phyloP scores from a whole-genome alignment of 225 moss, liverwort and hornwort species.

The Neckera pumila region DNA sequence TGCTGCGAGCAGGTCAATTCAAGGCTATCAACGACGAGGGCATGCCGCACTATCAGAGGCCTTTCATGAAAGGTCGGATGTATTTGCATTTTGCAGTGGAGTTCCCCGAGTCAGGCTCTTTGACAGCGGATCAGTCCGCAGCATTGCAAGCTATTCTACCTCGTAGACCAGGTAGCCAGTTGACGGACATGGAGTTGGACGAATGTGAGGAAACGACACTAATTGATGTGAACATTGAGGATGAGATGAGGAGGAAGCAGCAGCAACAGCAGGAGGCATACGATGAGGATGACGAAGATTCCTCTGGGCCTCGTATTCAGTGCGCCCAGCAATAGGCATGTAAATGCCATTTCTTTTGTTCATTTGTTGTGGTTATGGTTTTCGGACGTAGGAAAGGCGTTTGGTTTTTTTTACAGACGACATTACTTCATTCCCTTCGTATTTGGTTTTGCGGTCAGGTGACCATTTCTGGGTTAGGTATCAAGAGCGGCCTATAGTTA shows the following conservation, averaged over 20 bases:
- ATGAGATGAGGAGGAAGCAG: constrained; percentile 47
- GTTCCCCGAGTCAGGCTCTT: constrained; percentile 12
- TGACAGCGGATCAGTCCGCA: constrained; percentile 25
- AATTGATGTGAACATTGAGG: constrained; percentile 50
- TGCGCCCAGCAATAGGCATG: neutral
- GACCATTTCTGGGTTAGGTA: neutral
- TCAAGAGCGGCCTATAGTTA: neutral
- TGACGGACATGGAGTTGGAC: constrained; percentile 60
- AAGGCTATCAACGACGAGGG: constrained; percentile 61
- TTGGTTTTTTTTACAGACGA: neutral
- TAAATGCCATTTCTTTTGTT: neutral
- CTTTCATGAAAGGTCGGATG: constrained; percentile 56
- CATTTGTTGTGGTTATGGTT: neutral
- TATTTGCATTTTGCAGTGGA: constrained; percentile 43
- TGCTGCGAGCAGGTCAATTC: constrained; percentile 31
- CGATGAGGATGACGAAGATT: constrained; percentile 11
- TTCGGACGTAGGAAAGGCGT: neutral
- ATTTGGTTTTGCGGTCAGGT: neutral
- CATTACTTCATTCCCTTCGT: neutral
- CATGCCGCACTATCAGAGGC: constrained; percentile 50
- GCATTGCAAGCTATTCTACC: constrained; percentile 24
- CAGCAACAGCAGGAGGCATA: constrained; percentile 40
- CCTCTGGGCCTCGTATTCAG: neutral
- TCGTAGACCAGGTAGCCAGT: constrained; percentile 9
- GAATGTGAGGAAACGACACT: constrained; percentile 55